These are phyloP conservation scores for Lactuca sativa DNA, from an alignment of 129 eudicot genomes.

Conservation along the genomic window DNA sequence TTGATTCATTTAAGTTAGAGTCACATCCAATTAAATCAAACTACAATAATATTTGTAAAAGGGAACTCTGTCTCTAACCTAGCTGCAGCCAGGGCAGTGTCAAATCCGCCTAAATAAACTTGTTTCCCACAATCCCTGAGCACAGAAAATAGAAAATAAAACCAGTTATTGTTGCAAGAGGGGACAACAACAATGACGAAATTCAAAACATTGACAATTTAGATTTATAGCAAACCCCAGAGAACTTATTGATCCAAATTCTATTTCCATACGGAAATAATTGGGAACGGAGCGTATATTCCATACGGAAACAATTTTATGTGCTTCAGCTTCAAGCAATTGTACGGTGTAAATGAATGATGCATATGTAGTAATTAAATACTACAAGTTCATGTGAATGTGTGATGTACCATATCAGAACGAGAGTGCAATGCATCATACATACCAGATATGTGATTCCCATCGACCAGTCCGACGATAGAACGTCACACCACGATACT, in stretches of 20 bases:
- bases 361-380: background rate
- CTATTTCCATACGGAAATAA: background rate
- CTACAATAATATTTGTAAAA: background rate
- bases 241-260: background rate
- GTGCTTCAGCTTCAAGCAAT: background rate
- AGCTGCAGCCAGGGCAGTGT: conserved; percentile 98
- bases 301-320: background rate
- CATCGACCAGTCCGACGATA: conserved; percentile 93
- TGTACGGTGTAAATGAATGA: background rate
- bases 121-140: conserved; percentile 97
- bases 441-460: conserved; percentile 97
- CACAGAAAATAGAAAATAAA: conserved; percentile 14
- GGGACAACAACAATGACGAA: no score
- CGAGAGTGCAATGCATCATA: background rate
- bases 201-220: no score
- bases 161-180: conserved; percentile 22
- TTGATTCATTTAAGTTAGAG: conserved; percentile 26
- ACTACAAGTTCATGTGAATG: background rate
- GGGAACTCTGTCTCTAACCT: conserved; percentile 48
- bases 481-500: conserved; percentile 90
- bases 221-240: background rate
- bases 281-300: background rate
- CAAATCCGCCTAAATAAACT: conserved; percentile 95
- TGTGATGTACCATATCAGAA: background rate
- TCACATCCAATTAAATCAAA: background rate